Percentiles rank a stretch among this genome's conserved stretches.
Evolutionary conservation across 306 rosid species (phyloP).

Genomic region (Quercus dentata): DNA sequence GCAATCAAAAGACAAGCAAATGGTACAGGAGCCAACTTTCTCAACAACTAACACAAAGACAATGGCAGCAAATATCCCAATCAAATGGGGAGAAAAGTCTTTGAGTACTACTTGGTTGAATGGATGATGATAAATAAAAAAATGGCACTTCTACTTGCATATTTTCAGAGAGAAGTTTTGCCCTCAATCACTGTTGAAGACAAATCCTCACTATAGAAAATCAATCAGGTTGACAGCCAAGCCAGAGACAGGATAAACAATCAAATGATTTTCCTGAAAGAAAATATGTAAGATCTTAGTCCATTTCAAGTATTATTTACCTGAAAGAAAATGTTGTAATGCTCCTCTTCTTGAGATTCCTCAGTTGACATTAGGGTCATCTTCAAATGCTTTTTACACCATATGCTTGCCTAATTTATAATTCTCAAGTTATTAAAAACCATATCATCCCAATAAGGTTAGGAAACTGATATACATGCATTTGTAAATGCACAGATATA

Average conservation of each 20-base stretch:
- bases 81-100: not conserved
- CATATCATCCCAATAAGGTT: not conserved
- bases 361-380: conserved; percentile 77
- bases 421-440: conserved; percentile 5
- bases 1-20: not conserved
- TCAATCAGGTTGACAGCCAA: not conserved
- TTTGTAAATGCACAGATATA: not conserved
- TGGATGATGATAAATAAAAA: not conserved
- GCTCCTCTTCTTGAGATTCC: conserved; percentile 90
- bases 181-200: not conserved
- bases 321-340: conserved; percentile 63
- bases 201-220: not conserved
- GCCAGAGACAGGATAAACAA: not conserved
- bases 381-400: conserved; percentile 85
- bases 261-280: conserved; percentile 53
- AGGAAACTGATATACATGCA: not conserved
- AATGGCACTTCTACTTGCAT: not conserved
- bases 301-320: conserved; percentile 35
- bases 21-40: not conserved
- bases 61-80: not conserved
- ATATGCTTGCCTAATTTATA: conserved; percentile 57
- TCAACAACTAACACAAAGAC: not conserved
- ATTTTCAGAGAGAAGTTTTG: not conserved
- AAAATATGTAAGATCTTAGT: conserved; percentile 27
- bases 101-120: not conserved